Evolutionary conservation across 148 eudicot genomes (phyloP).

Genomic region (Nyssa sinensis): DNA sequence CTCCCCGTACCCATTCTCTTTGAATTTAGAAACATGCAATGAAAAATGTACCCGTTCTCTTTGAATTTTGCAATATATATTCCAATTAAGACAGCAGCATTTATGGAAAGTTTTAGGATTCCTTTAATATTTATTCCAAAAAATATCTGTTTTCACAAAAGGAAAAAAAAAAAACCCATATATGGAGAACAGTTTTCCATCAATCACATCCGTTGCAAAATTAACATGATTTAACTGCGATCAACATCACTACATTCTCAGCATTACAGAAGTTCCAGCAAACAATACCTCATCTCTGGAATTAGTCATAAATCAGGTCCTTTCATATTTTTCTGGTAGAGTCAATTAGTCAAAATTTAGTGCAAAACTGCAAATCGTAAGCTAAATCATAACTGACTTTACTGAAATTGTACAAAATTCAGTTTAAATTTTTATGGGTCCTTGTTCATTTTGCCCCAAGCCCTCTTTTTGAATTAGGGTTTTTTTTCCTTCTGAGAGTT

Average conservation of each 20-base stretch:
- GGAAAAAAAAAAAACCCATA: neutral
- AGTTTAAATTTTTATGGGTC: neutral
- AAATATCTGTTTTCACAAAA: neutral
- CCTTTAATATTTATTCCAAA: neutral
- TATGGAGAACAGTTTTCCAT: neutral
- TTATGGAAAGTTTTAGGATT: neutral
- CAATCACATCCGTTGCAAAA: constrained; percentile 2
- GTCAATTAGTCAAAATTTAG: neutral
- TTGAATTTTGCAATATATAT: no score
- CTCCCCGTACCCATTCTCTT: neutral
- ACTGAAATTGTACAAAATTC: constrained; percentile 6
- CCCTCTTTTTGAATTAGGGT: constrained; percentile 3
- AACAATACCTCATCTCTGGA: neutral
- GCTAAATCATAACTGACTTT: neutral
- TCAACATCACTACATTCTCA: neutral
- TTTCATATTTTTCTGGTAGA: neutral
- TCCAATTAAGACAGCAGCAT: neutral
- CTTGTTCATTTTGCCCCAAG: constrained; percentile 15
- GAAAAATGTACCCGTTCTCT: no score
- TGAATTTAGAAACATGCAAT: neutral
- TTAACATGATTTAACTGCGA: no score
- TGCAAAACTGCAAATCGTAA: neutral
- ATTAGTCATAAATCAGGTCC: neutral
- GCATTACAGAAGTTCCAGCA: neutral
- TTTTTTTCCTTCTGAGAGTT: constrained; percentile 2